A percentile compares a stretch with the other conserved stretches of the same genome.
Evolutionary conservation across 805 yeast genomes (phyloP).

Genomic region (Barnettozyma californica): DNA sequence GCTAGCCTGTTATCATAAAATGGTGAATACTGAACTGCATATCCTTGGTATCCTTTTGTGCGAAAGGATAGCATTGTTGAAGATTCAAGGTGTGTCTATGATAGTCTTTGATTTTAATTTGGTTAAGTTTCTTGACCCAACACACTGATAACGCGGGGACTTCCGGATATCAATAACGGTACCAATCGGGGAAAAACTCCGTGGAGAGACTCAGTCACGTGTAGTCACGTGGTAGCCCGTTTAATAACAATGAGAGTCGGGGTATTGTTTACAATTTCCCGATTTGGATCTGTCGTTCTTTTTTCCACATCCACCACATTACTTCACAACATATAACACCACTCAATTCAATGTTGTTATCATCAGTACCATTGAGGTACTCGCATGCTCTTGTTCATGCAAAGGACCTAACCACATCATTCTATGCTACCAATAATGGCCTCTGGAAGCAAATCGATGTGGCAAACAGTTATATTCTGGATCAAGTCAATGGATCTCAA

Average conservation of each 20-base stretch:
- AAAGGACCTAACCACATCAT: conserved; percentile 4
- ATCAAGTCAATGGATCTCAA: conserved; percentile 2
- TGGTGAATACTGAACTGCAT: conserved; percentile 85
- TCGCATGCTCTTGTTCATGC: conserved; percentile 15
- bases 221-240: no score
- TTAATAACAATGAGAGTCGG: no score
- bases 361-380: conserved; percentile 19
- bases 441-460: conserved; percentile 16
- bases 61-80: conserved; percentile 59
- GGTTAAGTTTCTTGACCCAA: neutral
- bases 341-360: conserved; percentile 2
- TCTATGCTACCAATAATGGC: conserved; percentile 20
- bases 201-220: no score
- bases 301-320: neutral
- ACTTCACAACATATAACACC: neutral
- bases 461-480: conserved; percentile 10
- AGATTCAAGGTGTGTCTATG: neutral
- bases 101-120: no score
- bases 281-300: neutral
- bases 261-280: conserved; percentile 2
- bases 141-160: neutral
- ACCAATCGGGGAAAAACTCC: no score
- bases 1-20: conserved; percentile 86
- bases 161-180: neutral
- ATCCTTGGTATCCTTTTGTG: conserved; percentile 81